Evolutionary conservation across 2,329 filamentous ascomycete genomes (phyloP).

Genomic region (Ceratocystis colombiana): DNA sequence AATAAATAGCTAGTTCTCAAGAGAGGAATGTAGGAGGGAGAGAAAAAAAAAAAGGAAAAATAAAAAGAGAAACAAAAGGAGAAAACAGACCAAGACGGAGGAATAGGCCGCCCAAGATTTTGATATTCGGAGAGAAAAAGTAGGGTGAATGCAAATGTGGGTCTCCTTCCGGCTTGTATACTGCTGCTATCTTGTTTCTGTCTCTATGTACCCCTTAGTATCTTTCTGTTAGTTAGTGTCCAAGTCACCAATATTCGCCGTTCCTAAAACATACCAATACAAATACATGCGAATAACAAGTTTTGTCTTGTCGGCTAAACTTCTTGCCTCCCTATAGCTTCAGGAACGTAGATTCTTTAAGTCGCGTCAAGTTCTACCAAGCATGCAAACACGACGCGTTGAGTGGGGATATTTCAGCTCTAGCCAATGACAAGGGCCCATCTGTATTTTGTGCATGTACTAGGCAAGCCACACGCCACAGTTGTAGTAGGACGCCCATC

Average conservation of each 20-base stretch:
- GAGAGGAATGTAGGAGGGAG: no score
- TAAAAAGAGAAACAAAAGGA: not conserved
- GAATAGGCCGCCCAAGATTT: not conserved
- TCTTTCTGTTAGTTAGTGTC: not conserved
- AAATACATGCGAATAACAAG: not conserved
- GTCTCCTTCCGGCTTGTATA: no score
- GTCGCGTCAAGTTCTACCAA: slow-evolving; percentile 10
- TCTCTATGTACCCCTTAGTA: not conserved
- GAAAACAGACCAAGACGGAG: not conserved
- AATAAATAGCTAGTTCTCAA: not conserved
- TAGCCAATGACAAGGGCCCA: not conserved
- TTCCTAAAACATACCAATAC: not conserved
- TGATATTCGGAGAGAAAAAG: not conserved
- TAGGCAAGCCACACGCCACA: no score
- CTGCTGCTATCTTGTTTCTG: no score
- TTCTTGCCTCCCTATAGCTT: not conserved
- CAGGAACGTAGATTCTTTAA: not conserved
- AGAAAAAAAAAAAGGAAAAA: not conserved
- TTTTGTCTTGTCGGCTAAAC: not conserved
- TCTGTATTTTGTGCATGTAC: no score
- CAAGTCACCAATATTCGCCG: not conserved
- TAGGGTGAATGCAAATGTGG: not conserved
- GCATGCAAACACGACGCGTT: not conserved
- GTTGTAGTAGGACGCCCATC: no score
- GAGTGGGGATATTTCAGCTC: not conserved